A percentile compares a stretch with the other conserved stretches of the same genome.
Evolutionary conservation across 495 filamentous ascomycete species (phyloP).

Genomic region (Xylaria intraflava): DNA sequence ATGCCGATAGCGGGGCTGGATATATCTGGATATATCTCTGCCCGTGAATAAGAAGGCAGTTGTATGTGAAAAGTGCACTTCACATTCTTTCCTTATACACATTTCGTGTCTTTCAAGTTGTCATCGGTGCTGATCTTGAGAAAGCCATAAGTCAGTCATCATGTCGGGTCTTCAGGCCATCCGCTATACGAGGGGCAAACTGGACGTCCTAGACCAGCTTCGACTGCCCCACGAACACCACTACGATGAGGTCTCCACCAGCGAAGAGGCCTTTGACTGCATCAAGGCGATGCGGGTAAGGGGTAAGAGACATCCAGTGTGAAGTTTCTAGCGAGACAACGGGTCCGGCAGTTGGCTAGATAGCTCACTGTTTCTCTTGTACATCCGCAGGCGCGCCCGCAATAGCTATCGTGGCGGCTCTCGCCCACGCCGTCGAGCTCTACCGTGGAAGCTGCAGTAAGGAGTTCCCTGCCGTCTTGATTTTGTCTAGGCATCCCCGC

Average conservation of each 20-base stretch:
- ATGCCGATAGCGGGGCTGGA: background rate
- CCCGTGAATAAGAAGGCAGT: too few relatives aligned
- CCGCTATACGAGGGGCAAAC: slow-evolving; percentile 67
- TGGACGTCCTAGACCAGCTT: slow-evolving; percentile 86
- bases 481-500: background rate
- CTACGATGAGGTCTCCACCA: slow-evolving; percentile 66
- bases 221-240: slow-evolving; percentile 77
- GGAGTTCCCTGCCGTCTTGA: slow-evolving; percentile 4
- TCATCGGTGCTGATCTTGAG: background rate
- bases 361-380: background rate
- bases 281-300: slow-evolving; percentile 92
- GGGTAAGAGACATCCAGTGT: slow-evolving; percentile 28
- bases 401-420: slow-evolving; percentile 92
- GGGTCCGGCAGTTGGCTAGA: background rate
- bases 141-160: background rate
- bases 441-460: slow-evolving; percentile 45
- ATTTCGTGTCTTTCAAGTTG: too few relatives aligned
- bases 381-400: slow-evolving; percentile 63
- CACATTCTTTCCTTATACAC: background rate
- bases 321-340: background rate
- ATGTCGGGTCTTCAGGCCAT: slow-evolving; percentile 72
- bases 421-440: slow-evolving; percentile 75
- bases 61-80: background rate
- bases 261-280: slow-evolving; percentile 81
- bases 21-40: background rate